phyloP scores from a whole-genome alignment of 768 basidiomycete genomes.

The Kwoniella europaea region DNA sequence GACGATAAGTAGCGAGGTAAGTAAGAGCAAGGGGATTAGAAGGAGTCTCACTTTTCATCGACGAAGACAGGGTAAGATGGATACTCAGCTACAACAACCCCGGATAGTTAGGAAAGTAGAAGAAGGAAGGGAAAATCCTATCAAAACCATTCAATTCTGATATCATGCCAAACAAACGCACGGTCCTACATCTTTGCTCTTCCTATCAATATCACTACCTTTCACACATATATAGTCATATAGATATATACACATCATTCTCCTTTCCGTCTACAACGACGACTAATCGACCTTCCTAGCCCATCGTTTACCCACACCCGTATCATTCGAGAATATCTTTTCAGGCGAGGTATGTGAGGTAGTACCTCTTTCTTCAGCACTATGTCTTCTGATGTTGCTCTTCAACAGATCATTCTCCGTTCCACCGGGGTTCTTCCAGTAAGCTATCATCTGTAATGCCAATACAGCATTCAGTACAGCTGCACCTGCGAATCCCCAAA shows the following conservation, averaged over 20 bases:
- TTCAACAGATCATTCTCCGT: conserved; percentile 17
- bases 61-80: no score
- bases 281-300: conserved; percentile 47
- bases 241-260: background rate
- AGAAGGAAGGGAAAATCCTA: background rate
- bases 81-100: background rate
- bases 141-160: background rate
- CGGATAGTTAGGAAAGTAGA: background rate
- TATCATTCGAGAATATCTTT: conserved; percentile 5
- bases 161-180: background rate
- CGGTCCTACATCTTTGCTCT: background rate
- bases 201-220: background rate
- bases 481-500: conserved; percentile 82
- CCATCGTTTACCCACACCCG: conserved; percentile 28
- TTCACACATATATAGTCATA: background rate
- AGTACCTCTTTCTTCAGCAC: conserved; percentile 19
- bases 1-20: no score
- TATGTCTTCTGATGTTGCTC: conserved; percentile 15
- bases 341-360: conserved; percentile 10
- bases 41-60: no score
- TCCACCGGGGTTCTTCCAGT: conserved; percentile 47
- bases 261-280: background rate
- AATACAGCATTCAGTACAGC: conserved; percentile 81
- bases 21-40: no score
- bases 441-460: conserved; percentile 81